These are phyloP conservation scores for Daldinia childiae DNA, from an alignment of 495 filamentous ascomycete species.

Conservation along the genomic window DNA sequence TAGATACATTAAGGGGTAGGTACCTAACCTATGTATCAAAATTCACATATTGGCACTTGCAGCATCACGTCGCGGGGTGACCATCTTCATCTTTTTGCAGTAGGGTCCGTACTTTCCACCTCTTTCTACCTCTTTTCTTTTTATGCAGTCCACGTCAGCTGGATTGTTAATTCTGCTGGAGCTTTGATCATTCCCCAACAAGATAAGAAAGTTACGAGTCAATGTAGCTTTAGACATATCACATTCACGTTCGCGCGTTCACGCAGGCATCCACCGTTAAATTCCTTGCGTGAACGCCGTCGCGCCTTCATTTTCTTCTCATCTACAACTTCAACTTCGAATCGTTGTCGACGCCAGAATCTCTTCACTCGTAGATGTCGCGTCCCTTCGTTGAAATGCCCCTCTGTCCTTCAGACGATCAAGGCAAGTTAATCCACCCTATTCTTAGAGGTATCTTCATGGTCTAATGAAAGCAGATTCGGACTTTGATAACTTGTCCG, in stretches of 20 bases:
- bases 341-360: background rate
- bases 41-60: background rate
- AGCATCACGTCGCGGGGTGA: background rate
- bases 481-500: background rate
- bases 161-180: background rate
- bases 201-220: background rate
- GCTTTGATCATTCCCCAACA: background rate
- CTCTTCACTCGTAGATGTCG: background rate
- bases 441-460: background rate
- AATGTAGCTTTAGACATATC: background rate
- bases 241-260: background rate
- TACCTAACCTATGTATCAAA: too few species aligned
- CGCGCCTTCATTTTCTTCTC: background rate
- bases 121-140: too few species aligned
- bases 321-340: background rate
- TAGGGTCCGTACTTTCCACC: background rate
- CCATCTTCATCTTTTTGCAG: background rate
- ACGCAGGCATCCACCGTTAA: background rate
- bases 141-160: background rate
- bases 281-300: background rate
- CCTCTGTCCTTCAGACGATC: background rate
- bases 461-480: background rate
- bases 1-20: too few species aligned
- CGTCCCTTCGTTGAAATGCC: background rate
- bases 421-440: background rate